Conservation (phyloP, 495 filamentous ascomycete species). For the Penicillium ochrochloron region DNA sequence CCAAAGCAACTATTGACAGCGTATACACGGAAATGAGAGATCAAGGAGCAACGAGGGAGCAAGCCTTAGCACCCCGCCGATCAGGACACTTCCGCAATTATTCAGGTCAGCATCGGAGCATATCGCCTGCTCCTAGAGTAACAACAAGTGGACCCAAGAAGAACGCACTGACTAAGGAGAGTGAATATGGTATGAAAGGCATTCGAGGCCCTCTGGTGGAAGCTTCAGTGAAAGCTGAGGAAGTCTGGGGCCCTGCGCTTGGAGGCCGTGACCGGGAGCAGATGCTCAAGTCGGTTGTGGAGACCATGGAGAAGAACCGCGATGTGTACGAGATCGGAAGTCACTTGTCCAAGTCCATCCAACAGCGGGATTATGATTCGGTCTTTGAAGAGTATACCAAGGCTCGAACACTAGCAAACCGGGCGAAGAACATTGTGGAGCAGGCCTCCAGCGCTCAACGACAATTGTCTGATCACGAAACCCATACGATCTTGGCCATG, state of each 20-base stretch:
- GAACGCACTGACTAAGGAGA: constrained; percentile 90
- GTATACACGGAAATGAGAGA: constrained; percentile 98
- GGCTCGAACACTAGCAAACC: constrained; percentile 74
- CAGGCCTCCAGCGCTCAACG: constrained; percentile 50
- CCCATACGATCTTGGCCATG: constrained; percentile 82
- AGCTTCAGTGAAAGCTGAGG: constrained; percentile 89
- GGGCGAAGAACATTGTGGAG: constrained; percentile 66
- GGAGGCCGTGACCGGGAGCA: constrained; percentile 92
- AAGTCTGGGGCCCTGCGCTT: constrained; percentile 93
- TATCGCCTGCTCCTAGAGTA: constrained; percentile 36
- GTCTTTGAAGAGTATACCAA: constrained; percentile 84
- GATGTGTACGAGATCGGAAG: constrained; percentile 79
- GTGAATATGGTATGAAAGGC: constrained; percentile 89
- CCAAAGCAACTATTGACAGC: constrained; percentile 96
- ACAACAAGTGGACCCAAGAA: constrained; percentile 59
- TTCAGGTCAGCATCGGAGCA: constrained; percentile 53
- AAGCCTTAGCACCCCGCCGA: constrained; percentile 60
- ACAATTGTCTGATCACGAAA: constrained; percentile 70
- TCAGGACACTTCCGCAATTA: constrained; percentile 62
- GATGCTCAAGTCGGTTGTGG: constrained; percentile 72
- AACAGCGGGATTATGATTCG: constrained; percentile 83
- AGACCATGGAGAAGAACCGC: constrained; percentile 74
- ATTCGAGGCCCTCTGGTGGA: constrained; percentile 87
- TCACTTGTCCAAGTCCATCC: constrained; percentile 81
- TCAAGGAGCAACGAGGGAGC: constrained; percentile 69